Percentiles rank a stretch among this genome's conserved stretches.
phyloP scores from a whole-genome alignment of 306 rosid species.

The Cicer pinnatifidum region DNA sequence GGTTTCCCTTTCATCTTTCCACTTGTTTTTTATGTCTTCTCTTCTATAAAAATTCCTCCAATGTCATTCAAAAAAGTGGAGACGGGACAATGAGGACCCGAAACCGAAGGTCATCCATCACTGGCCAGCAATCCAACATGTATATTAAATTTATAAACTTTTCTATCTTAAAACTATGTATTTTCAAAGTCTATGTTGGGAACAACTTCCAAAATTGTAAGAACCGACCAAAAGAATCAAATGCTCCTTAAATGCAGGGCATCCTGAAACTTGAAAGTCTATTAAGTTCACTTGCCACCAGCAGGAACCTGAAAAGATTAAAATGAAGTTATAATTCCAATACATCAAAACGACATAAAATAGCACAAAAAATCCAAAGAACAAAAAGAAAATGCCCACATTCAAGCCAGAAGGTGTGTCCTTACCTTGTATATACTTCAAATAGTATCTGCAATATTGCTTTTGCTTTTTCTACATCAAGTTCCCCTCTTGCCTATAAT shows the following conservation, averaged over 20 bases:
- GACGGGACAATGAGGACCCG: background rate
- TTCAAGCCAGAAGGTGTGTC: conserved; percentile 36
- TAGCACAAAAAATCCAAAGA: background rate
- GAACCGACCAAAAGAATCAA: background rate
- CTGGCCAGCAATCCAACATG: conserved; percentile 5
- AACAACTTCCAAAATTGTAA: conserved; percentile 11
- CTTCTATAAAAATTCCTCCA: background rate
- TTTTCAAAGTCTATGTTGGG: background rate
- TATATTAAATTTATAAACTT: background rate
- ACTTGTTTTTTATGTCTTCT: background rate
- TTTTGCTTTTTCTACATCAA: conserved; percentile 21
- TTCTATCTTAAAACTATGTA: background rate
- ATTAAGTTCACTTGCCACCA: conserved; percentile 22
- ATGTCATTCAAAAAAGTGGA: conserved; percentile 19
- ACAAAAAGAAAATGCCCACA: conserved; percentile 12
- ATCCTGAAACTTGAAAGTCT: background rate
- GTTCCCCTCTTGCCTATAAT: conserved; percentile 10
- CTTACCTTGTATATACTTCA: conserved; percentile 1
- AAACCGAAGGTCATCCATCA: background rate
- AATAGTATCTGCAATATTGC: background rate
- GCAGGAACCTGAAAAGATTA: conserved; percentile 32
- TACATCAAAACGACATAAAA: conserved; percentile 1
- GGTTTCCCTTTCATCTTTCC: conserved; percentile 7
- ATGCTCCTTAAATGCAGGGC: conserved; percentile 12
- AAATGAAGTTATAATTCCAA: conserved; percentile 18